These are phyloP conservation scores for Wickerhamomyces sp. DNA, from an alignment of 1,139 yeast genomes.

Conservation along the genomic window DNA sequence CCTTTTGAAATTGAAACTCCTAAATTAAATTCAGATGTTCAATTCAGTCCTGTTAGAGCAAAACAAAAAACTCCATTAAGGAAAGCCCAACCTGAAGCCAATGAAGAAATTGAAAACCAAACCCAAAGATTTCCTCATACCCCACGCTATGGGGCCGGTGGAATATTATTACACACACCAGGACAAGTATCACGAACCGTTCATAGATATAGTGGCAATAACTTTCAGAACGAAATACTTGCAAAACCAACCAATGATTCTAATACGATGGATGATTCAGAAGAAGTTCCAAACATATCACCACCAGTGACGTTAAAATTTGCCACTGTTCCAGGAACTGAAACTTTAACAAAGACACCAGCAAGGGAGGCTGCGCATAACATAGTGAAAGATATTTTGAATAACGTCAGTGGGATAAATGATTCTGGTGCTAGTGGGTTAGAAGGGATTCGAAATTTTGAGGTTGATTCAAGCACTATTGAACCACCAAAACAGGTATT, in stretches of 20 bases:
- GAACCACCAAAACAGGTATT: neutral
- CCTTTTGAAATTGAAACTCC: slow-evolving; percentile 40
- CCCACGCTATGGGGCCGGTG: slow-evolving; percentile 36
- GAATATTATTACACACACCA: slow-evolving; percentile 17
- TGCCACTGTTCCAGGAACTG: slow-evolving; percentile 10
- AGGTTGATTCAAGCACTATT: neutral
- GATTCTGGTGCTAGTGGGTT: slow-evolving; percentile 11
- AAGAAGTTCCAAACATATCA: slow-evolving; percentile 18
- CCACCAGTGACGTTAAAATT: slow-evolving; percentile 25
- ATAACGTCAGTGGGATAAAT: slow-evolving; percentile 22
- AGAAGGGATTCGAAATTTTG: neutral
- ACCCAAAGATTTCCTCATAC: slow-evolving; percentile 47
- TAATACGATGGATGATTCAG: slow-evolving; percentile 20
- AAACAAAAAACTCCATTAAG: slow-evolving; percentile 6
- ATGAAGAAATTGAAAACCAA: slow-evolving; percentile 8
- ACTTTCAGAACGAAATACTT: neutral
- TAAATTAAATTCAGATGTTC: slow-evolving; percentile 24
- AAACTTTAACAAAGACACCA: slow-evolving; percentile 10
- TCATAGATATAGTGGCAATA: slow-evolving; percentile 14
- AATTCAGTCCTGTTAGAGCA: slow-evolving; percentile 23
- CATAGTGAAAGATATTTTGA: slow-evolving; percentile 19
- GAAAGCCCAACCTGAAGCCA: slow-evolving; percentile 2
- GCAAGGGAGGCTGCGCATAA: slow-evolving; percentile 21
- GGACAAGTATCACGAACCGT: slow-evolving; percentile 16
- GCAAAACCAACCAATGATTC: neutral